These are phyloP conservation scores for Pseudonitzschia multiseries DNA, from an alignment of 108 stramenopile species.

Conservation along the genomic window DNA sequence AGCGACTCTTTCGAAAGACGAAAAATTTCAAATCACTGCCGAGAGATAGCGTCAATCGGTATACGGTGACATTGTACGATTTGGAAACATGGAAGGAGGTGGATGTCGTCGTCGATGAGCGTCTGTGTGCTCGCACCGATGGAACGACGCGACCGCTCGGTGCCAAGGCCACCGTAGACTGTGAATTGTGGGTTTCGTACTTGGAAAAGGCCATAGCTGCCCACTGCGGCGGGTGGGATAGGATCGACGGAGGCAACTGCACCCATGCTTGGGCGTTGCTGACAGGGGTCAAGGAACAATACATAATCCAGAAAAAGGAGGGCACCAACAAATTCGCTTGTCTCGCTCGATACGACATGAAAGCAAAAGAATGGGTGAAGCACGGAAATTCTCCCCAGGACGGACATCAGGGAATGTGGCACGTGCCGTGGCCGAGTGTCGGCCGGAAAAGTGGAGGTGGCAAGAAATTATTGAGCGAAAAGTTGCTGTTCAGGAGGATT, in stretches of 20 bases:
- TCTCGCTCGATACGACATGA: constrained; percentile 15
- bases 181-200: constrained; percentile 29
- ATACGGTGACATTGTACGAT: constrained; percentile 27
- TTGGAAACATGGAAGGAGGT: constrained; percentile 29
- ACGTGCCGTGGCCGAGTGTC: constrained; percentile 19
- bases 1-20: constrained; percentile 32
- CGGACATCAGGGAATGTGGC: not conserved
- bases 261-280: constrained; percentile 37
- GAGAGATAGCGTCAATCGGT: constrained; percentile 15
- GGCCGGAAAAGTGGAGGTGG: constrained; percentile 13
- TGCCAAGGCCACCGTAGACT: constrained; percentile 18
- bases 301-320: constrained; percentile 12
- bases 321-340: constrained; percentile 5
- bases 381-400: constrained; percentile 27
- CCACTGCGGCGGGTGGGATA: constrained; percentile 44
- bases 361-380: constrained; percentile 3
- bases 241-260: constrained; percentile 31
- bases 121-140: constrained; percentile 12
- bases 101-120: constrained; percentile 31
- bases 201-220: constrained; percentile 31
- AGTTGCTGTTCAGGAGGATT: constrained; percentile 19
- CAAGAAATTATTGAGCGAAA: constrained; percentile 1
- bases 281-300: constrained; percentile 33
- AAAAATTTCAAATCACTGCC: constrained; percentile 18
- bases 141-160: constrained; percentile 4